phyloP scores from a whole-genome alignment of 345 rosid genomes.

The Gossypium stocksii region DNA sequence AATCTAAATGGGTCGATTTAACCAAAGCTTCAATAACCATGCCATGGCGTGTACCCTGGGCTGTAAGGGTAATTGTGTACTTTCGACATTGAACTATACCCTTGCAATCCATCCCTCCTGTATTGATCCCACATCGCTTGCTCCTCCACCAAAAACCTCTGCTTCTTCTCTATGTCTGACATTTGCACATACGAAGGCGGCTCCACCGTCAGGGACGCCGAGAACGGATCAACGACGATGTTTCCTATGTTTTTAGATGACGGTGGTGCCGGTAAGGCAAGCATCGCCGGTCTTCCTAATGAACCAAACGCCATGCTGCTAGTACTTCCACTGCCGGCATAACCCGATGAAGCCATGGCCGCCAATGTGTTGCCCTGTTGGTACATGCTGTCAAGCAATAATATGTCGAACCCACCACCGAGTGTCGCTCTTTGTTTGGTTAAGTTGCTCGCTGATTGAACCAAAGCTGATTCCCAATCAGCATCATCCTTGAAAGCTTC shows the following conservation, averaged over 20 bases:
- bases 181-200: constrained; percentile 59
- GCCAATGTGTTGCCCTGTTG: constrained; percentile 34
- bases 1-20: not conserved
- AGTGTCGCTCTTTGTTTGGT: constrained; percentile 31
- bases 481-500: constrained; percentile 59
- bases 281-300: constrained; percentile 38
- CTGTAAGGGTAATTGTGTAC: constrained; percentile 29
- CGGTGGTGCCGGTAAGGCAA: constrained; percentile 53
- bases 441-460: constrained; percentile 61
- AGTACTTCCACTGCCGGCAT: constrained; percentile 29
- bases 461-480: constrained; percentile 80
- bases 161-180: constrained; percentile 63
- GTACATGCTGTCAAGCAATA: constrained; percentile 56
- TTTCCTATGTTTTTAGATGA: not conserved
- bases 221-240: constrained; percentile 43
- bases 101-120: constrained; percentile 45
- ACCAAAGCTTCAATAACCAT: constrained; percentile 14
- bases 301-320: constrained; percentile 19
- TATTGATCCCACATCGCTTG: constrained; percentile 58
- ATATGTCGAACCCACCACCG: constrained; percentile 48
- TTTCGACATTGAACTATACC: constrained; percentile 32
- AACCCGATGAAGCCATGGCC: constrained; percentile 22
- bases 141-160: constrained; percentile 44
- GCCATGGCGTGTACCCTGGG: constrained; percentile 24
- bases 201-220: constrained; percentile 40